Conservation (phyloP, 2,329 filamentous ascomycete species). For the Rhytidhysteron rufulum region DNA sequence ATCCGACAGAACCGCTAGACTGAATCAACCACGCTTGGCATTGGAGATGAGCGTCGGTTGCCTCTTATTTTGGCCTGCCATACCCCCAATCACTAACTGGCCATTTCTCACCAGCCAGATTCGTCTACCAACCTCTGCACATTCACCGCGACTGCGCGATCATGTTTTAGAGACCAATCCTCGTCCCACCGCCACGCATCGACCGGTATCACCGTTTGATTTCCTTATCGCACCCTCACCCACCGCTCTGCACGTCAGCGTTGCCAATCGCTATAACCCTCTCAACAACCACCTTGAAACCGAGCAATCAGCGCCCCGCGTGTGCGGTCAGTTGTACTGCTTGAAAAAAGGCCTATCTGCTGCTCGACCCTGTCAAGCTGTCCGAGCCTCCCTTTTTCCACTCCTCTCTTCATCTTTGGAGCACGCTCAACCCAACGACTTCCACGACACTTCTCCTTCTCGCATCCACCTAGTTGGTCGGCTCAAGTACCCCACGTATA, state of each 20-base stretch:
- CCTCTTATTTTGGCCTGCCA: conserved; percentile 7
- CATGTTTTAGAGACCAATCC: conserved; percentile 14
- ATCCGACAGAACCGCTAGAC: conserved; percentile 10
- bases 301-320: conserved; percentile 12
- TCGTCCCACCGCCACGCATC: conserved; percentile 24
- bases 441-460: conserved; percentile 1
- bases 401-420: background rate
- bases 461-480: background rate
- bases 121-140: background rate
- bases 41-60: conserved; percentile 9
- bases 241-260: conserved; percentile 22
- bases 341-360: conserved; percentile 11
- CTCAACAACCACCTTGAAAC: conserved; percentile 15
- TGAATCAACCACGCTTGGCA: conserved; percentile 9
- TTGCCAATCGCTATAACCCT: conserved; percentile 25
- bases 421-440: background rate
- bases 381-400: conserved; percentile 3
- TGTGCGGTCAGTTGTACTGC: conserved; percentile 18
- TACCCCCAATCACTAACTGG: conserved; percentile 3
- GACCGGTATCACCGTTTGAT: conserved; percentile 25
- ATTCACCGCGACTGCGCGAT: conserved; percentile 11
- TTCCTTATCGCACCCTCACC: conserved; percentile 32
- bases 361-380: conserved; percentile 8
- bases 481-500: conserved; percentile 4
- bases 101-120: background rate